These are phyloP conservation scores for Phaeosphaeria sp. DNA, from an alignment of 2,329 filamentous ascomycete species.

Conservation along the genomic window DNA sequence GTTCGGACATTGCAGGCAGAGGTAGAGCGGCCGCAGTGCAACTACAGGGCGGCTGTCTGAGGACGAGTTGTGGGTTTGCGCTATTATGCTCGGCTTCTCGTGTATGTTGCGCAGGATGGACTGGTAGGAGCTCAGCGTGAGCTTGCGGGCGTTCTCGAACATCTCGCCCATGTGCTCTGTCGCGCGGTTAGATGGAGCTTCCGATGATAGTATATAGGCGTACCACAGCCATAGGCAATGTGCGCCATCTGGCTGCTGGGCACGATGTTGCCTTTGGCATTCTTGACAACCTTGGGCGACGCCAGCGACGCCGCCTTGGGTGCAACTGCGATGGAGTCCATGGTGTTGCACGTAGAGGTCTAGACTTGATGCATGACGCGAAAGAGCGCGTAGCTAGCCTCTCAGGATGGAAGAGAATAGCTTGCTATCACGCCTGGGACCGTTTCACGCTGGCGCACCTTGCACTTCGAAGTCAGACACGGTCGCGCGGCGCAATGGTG, in stretches of 20 bases:
- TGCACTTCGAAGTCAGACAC: too few species aligned
- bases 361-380: conserved; percentile 25
- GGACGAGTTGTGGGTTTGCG: conserved; percentile 65
- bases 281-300: conserved; percentile 54
- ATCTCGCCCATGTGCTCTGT: conserved; percentile 76
- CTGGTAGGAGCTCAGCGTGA: conserved; percentile 74
- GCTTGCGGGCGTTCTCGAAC: conserved; percentile 71
- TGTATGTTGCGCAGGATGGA: conserved; percentile 74
- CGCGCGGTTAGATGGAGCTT: conserved; percentile 23
- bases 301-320: conserved; percentile 50
- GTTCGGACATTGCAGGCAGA: conserved; percentile 71
- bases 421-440: neutral
- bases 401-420: neutral
- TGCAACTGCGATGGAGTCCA: conserved; percentile 50
- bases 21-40: conserved; percentile 58
- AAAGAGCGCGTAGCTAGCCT: conserved; percentile 2
- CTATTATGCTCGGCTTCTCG: conserved; percentile 69
- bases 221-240: conserved; percentile 53
- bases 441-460: too few species aligned
- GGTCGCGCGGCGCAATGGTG: neutral
- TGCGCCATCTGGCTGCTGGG: conserved; percentile 49
- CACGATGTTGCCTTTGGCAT: conserved; percentile 49
- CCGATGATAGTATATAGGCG: conserved; percentile 11
- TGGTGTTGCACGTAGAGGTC: conserved; percentile 22
- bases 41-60: conserved; percentile 65